A percentile compares a stretch with the other conserved stretches of the same genome.
Evolutionary conservation across 208 protist genomes (phyloP).

Genomic region (Phytomonas sp.): DNA sequence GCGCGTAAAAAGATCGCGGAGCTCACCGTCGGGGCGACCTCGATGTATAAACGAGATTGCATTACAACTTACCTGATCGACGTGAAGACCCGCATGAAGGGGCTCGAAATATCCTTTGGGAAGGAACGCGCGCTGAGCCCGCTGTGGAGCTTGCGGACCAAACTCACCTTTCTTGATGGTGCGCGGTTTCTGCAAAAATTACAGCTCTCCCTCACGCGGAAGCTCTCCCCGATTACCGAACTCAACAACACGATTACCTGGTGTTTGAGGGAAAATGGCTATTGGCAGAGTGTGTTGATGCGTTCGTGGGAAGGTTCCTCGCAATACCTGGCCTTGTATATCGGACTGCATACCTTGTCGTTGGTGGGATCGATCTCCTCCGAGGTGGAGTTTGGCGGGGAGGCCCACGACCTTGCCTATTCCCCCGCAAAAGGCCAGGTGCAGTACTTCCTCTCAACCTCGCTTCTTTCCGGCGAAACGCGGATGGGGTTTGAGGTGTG

Average conservation of each 20-base stretch:
- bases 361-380: constrained; percentile 19
- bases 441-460: constrained; percentile 39
- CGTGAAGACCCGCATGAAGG: constrained; percentile 26
- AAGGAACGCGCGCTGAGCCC: constrained; percentile 35
- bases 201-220: constrained; percentile 46
- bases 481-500: constrained; percentile 54
- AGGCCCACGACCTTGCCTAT: constrained; percentile 21
- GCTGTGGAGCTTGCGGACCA: constrained; percentile 50
- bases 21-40: constrained; percentile 21
- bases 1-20: constrained; percentile 1
- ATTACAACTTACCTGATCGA: constrained; percentile 30
- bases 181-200: constrained; percentile 40
- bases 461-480: constrained; percentile 34
- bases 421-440: constrained; percentile 28
- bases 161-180: constrained; percentile 34
- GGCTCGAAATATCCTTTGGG: constrained; percentile 32
- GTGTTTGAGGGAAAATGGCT: constrained; percentile 48
- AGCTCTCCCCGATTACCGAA: constrained; percentile 35
- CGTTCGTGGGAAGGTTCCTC: constrained; percentile 18
- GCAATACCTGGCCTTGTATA: constrained; percentile 30
- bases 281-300: constrained; percentile 33
- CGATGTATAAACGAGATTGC: constrained; percentile 28
- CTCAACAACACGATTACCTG: constrained; percentile 56
- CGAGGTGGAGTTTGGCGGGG: constrained; percentile 28
- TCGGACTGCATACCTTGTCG: constrained; percentile 36